phyloP scores from a whole-genome alignment of 2,329 filamentous ascomycete genomes.

The Colletotrichum sublineola region DNA sequence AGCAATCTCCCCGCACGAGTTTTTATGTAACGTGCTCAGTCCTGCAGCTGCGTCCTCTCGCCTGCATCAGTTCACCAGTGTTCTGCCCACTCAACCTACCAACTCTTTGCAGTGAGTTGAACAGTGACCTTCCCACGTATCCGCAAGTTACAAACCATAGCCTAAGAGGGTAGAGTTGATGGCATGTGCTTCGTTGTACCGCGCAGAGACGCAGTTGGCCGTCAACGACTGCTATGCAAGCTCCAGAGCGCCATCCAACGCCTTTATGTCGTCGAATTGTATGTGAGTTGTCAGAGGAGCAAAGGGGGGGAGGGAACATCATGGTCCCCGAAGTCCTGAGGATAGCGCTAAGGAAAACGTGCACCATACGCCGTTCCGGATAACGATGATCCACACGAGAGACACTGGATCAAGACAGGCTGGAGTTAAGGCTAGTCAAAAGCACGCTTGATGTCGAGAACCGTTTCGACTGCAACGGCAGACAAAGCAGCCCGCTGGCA shows the following conservation, averaged over 20 bases:
- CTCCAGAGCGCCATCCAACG: background rate
- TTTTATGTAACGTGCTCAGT: conserved; percentile 16
- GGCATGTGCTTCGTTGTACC: conserved; percentile 2
- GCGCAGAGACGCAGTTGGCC: conserved; percentile 10
- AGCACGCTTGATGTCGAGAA: conserved; percentile 15
- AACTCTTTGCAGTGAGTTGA: background rate
- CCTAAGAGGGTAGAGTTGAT: background rate
- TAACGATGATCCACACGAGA: background rate
- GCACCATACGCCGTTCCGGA: conserved; percentile 18
- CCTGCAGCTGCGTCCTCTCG: conserved; percentile 25
- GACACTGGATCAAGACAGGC: conserved; percentile 12
- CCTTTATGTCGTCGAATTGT: background rate
- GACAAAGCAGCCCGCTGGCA: conserved; percentile 28
- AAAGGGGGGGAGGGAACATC: background rate
- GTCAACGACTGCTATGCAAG: background rate
- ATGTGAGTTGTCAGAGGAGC: conserved; percentile 20
- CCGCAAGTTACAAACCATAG: conserved; percentile 3
- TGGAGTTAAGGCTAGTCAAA: background rate
- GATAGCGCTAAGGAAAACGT: conserved; percentile 10
- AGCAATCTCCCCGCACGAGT: conserved; percentile 19
- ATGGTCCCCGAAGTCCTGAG: background rate
- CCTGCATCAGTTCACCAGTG: conserved; percentile 25
- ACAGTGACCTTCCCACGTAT: background rate
- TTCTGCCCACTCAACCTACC: background rate
- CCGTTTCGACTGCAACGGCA: conserved; percentile 20